A percentile compares a stretch with the other conserved stretches of the same genome.
phyloP scores from a whole-genome alignment of 805 yeast species.

The Pichia deserticola region DNA sequence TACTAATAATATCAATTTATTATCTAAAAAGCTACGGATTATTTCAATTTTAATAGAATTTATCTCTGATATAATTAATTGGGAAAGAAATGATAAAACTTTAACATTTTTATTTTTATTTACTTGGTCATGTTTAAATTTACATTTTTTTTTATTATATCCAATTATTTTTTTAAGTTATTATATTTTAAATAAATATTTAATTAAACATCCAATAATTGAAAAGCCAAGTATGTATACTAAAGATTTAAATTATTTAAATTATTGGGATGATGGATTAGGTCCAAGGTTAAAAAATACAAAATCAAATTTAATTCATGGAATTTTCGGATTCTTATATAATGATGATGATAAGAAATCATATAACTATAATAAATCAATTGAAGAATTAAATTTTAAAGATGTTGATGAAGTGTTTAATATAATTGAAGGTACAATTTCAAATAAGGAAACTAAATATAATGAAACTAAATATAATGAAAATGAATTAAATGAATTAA shows the following conservation, averaged over 20 bases:
- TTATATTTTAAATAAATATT: conserved; percentile 63
- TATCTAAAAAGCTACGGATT: conserved; percentile 49
- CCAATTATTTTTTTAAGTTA: conserved; percentile 55
- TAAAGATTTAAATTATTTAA: conserved; percentile 14
- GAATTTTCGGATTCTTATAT: conserved; percentile 32
- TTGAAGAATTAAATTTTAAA: too few relatives aligned
- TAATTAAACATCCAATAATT: conserved; percentile 54
- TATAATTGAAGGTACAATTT: neutral
- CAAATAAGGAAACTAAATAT: neutral
- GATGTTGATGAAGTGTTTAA: too few relatives aligned
- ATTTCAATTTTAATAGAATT: conserved; percentile 25
- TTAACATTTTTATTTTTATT: conserved; percentile 49
- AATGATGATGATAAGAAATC: conserved; percentile 12
- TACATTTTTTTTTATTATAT: conserved; percentile 54
- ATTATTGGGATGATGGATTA: conserved; percentile 6
- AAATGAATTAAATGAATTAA: conserved; percentile 11
- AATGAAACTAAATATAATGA: conserved; percentile 8
- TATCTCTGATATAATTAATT: conserved; percentile 30
- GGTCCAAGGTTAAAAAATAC: conserved; percentile 42
- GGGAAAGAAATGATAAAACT: conserved; percentile 73
- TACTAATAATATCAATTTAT: conserved; percentile 47
- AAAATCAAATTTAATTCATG: conserved; percentile 19
- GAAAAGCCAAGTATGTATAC: conserved; percentile 34
- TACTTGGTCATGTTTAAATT: conserved; percentile 64
- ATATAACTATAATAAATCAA: conserved; percentile 1